These are phyloP conservation scores for Cladophialophora bantiana DNA, from an alignment of 2,329 filamentous ascomycete species.

Conservation along the genomic window DNA sequence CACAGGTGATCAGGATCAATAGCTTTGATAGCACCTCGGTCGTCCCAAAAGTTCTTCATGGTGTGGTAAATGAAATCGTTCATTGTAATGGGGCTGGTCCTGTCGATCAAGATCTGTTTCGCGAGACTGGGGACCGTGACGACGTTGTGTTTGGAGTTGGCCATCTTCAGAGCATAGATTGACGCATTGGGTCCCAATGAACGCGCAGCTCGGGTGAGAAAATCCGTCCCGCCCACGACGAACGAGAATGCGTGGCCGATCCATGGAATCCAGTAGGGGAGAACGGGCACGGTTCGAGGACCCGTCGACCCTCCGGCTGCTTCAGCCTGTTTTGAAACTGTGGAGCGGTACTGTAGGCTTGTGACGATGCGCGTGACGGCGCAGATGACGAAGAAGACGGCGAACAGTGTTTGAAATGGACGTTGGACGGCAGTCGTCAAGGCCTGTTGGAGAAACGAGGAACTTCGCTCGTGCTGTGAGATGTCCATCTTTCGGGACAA, in stretches of 20 bases:
- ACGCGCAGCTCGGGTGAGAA: constrained; percentile 21
- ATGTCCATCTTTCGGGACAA: constrained; percentile 10
- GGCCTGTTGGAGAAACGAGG: constrained; percentile 20
- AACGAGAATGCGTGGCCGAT: constrained; percentile 62
- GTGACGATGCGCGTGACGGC: constrained; percentile 50
- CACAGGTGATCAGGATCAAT: constrained; percentile 46
- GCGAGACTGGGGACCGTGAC: constrained; percentile 58
- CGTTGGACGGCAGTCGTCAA: constrained; percentile 14
- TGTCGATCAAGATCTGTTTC: constrained; percentile 49
- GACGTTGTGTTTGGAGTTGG: constrained; percentile 58
- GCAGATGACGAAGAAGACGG: constrained; percentile 37
- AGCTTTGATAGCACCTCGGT: constrained; percentile 48
- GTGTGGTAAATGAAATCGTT: constrained; percentile 46
- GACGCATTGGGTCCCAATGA: constrained; percentile 34
- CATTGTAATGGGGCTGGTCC: constrained; percentile 41
- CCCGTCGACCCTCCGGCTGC: constrained; percentile 36
- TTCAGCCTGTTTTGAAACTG: constrained; percentile 41
- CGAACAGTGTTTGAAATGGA: constrained; percentile 22
- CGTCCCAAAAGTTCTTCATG: constrained; percentile 54
- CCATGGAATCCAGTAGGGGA: constrained; percentile 67
- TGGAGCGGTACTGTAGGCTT: constrained; percentile 41
- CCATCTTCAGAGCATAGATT: constrained; percentile 30
- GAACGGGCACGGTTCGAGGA: constrained; percentile 52
- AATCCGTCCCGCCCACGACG: constrained; percentile 37
- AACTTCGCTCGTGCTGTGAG: constrained; percentile 4